Conservation (phyloP, 371 early-diverging fungal genomes). For the Mortierella sp. region DNA sequence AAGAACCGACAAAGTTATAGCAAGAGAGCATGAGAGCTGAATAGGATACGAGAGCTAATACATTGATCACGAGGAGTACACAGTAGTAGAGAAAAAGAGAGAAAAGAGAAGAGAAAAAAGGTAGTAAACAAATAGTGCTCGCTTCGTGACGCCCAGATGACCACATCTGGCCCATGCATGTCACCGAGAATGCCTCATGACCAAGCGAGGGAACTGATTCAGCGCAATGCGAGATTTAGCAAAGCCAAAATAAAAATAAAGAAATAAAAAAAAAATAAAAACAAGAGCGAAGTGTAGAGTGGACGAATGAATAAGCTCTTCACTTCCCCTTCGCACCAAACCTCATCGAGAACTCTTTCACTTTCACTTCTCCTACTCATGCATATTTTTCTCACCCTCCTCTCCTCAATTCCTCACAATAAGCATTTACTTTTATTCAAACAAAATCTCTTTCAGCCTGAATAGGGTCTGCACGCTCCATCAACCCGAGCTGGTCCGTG, state of each 20-base stretch:
- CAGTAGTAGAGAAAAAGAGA: too few relatives aligned
- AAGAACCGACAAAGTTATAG: not conserved
- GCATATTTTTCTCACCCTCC: not conserved
- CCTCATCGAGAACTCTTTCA: not conserved
- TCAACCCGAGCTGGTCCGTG: too few relatives aligned
- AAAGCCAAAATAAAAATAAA: slow-evolving; percentile 16
- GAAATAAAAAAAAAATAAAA: slow-evolving; percentile 5
- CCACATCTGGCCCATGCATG: slow-evolving; percentile 2
- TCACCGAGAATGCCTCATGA: slow-evolving; percentile 1
- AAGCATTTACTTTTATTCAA: not conserved
- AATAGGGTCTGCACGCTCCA: too few relatives aligned
- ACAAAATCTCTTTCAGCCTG: too few relatives aligned
- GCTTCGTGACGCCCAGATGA: slow-evolving; percentile 1
- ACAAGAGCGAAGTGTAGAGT: not conserved
- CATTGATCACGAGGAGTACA: too few relatives aligned
- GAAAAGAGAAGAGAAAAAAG: not conserved
- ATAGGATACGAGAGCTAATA: too few relatives aligned
- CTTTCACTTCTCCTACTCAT: not conserved
- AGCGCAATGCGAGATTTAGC: not conserved
- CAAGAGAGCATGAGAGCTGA: too few relatives aligned
- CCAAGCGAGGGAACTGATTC: too few relatives aligned
- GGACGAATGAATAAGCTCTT: not conserved
- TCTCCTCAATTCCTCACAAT: not conserved
- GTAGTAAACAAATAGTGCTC: not conserved
- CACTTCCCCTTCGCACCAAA: not conserved